A percentile compares a stretch with the other conserved stretches of the same genome.
These are phyloP conservation scores for Argentina anserina DNA, from an alignment of 306 rosid genomes.

Conservation along the genomic window DNA sequence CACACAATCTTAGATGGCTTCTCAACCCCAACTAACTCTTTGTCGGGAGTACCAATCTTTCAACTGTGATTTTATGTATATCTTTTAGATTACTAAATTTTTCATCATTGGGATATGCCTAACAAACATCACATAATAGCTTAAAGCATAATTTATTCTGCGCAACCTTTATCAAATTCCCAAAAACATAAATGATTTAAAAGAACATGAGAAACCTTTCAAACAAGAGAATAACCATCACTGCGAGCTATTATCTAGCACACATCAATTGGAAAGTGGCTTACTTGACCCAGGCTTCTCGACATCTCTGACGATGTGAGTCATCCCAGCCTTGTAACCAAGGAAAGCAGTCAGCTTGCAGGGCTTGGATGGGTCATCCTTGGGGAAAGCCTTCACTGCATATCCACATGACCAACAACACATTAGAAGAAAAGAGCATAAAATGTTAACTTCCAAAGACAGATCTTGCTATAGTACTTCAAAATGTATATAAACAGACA, in stretches of 20 bases:
- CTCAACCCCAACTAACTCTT: neutral
- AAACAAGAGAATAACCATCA: neutral
- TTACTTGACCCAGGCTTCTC: slow-evolving; percentile 85
- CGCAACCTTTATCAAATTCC: neutral
- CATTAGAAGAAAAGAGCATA: neutral
- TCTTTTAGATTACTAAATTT: neutral
- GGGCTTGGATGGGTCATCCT: slow-evolving; percentile 63
- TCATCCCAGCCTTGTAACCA: slow-evolving; percentile 94
- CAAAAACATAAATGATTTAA: neutral
- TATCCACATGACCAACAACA: neutral
- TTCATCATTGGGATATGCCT: neutral
- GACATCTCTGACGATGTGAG: slow-evolving; percentile 82
- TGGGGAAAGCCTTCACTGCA: slow-evolving; percentile 91
- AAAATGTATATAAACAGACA: too few relatives aligned
- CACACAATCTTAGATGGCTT: neutral
- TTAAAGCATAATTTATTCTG: too few relatives aligned
- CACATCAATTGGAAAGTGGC: neutral
- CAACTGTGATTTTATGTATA: neutral
- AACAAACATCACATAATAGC: too few relatives aligned
- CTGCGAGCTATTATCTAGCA: neutral
- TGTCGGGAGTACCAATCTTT: neutral
- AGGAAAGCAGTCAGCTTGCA: slow-evolving; percentile 71
- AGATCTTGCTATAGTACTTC: too few relatives aligned
- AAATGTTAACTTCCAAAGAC: too few relatives aligned
- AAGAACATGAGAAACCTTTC: neutral